A percentile compares a stretch with the other conserved stretches of the same genome.
phyloP scores from a whole-genome alignment of 176 grass and related monocot species.

The Luzula sylvatica region DNA sequence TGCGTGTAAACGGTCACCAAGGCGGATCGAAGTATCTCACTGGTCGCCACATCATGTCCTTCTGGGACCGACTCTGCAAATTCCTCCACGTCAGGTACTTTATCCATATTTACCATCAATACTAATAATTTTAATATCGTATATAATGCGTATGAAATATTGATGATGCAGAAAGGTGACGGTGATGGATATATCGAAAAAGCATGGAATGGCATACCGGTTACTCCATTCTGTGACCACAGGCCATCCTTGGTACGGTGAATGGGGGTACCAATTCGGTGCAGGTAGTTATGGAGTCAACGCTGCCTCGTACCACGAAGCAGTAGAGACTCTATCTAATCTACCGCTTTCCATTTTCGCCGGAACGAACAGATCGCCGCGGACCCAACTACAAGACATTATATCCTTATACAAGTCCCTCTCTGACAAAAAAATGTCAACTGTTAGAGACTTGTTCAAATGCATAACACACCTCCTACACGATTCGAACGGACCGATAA shows the following conservation, averaged over 20 bases:
- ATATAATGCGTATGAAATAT: too few relatives aligned
- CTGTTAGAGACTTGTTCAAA: conserved; percentile 53
- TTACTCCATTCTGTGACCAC: conserved; percentile 65
- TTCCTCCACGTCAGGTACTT: conserved; percentile 73
- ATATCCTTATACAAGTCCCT: conserved; percentile 66
- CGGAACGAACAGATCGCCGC: conserved; percentile 25
- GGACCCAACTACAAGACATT: conserved; percentile 52
- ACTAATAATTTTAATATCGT: too few relatives aligned
- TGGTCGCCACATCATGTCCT: conserved; percentile 82
- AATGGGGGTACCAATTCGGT: conserved; percentile 94
- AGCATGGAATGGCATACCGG: conserved; percentile 87
- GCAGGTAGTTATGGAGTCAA: conserved; percentile 81
- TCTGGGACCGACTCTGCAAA: conserved; percentile 89
- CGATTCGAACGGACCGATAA: conserved; percentile 21
- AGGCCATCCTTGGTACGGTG: conserved; percentile 84
- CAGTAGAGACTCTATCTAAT: conserved; percentile 52
- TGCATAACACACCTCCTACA: conserved; percentile 49
- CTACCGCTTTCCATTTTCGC: conserved; percentile 48
- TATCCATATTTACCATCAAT: too few relatives aligned
- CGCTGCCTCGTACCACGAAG: conserved; percentile 49
- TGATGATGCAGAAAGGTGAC: conserved; percentile 71
- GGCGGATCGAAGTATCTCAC: conserved; percentile 71
- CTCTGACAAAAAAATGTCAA: conserved; percentile 40
- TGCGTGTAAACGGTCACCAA: conserved; percentile 85
- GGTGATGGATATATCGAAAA: conserved; percentile 96